Base-by-base conservation (phyloP, 2,329 filamentous ascomycete species). In the Orbilia javanica region DNA sequence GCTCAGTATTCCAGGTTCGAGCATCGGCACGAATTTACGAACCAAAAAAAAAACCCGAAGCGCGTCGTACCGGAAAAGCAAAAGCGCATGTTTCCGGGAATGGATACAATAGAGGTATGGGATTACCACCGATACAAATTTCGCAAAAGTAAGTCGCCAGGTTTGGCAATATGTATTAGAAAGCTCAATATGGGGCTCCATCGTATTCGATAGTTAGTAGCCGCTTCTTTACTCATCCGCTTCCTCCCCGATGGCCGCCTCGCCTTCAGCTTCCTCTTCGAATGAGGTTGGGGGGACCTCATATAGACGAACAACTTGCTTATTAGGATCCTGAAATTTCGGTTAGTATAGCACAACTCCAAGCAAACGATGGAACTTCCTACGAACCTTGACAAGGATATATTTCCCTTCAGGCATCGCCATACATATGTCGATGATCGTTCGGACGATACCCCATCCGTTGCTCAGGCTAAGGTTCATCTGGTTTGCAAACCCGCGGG, bases 391-490 rank as follows among this genome's bases (percentile, higher is more conserved):
- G 83, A 91, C 89, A 20, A 92, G 87, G 55, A 96, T 90, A 82
- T 92, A 96, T 86, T 94, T 94, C 85, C 91, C 92, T 81, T 94
- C 91, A 55, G 90, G 88, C 85, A 90, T 89, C 85, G 90, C 89
- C 82, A 94, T 88, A 82, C 91, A 92, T 92, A 98, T 96, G 85
- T 99, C 96, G 82, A 93, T 93, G 83, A 99, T 97, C 63, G 96
- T 99, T 81, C 96, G 93, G 77, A 99, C 96, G 81, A 99, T 98
- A 85, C 96, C 96, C 96, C 96, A 99, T 80, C 96, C 96, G 86
- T 99, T 99, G 86, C 92, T 92, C 73, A 98, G 89, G 83, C 94
- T 96, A 83, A 99, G 86, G 87, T 97, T 97, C 96, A 99, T 99
- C 88, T 99, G 96, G 83, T 89, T 89, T 80, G 96, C 96, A 82